phyloP scores from a whole-genome alignment of 257 asterid species.

The Echium plantagineum region DNA sequence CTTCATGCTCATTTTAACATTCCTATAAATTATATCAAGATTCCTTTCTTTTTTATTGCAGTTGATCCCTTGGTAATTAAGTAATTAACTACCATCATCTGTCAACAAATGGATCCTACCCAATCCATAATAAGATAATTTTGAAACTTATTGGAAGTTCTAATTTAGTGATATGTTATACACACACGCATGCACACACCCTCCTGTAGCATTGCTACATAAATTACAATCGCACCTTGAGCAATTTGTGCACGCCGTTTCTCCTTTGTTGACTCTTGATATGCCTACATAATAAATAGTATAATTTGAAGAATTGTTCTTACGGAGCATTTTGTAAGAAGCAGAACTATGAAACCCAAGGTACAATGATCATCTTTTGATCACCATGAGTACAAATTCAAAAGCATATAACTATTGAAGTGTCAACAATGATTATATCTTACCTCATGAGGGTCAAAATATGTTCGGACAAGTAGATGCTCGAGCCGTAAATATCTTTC shows the following conservation, averaged over 20 bases:
- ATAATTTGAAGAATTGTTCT: background rate
- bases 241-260: conserved; percentile 80
- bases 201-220: background rate
- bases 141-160: background rate
- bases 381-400: background rate
- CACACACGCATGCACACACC: background rate
- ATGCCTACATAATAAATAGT: conserved; percentile 36
- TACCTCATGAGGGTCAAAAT: conserved; percentile 94
- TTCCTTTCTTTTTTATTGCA: no score
- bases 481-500: conserved; percentile 91
- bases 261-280: conserved; percentile 82
- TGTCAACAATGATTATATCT: conserved; percentile 1
- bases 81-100: no score
- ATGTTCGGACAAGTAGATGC: conserved; percentile 88
- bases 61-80: no score
- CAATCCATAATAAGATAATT: no score
- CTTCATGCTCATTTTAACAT: background rate
- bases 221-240: conserved; percentile 40
- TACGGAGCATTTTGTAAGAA: background rate
- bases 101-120: background rate
- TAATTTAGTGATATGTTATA: background rate
- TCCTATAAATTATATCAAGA: no score
- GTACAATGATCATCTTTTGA: background rate
- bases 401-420: background rate
- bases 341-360: conserved; percentile 1